Evolutionary conservation across 2,329 filamentous ascomycete species (phyloP), one percentile per base, ranked within the genome.

Genomic region (Fusarium tuaranense): DNA sequence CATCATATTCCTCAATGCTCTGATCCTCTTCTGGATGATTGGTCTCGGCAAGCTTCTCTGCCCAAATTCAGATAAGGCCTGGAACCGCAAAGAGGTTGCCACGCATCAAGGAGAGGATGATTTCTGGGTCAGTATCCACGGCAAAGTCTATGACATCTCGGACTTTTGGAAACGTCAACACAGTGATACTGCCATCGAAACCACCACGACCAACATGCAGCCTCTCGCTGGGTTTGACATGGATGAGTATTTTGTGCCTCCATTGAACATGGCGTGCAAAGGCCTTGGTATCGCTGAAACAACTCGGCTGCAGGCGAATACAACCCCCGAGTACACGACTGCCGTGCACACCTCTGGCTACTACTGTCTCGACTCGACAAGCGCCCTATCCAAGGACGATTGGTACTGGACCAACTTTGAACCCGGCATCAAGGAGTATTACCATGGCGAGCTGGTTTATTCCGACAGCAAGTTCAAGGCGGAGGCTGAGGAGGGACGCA

Each of bases 11-110:
- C 84, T 97, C 74, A 99, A 99, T 83, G 95, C 81, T 38, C 80
- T 90, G 34, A 90, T 99, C 71, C 88, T 98, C 68, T 99, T 99
- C 85, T 98, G 95, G 89, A 98, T 99, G 78, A 89, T 98, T 73
- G 90, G 85, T 46, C 97, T 99, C 77, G 95, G 96, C 38, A 91
- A 89, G 65, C 83, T 99, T 2, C 87, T 98, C 5, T 99, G 97
- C 81, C 97, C 97, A 18, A 95, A 98, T 81, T 94, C 91, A 73
- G 91, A 98, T 86, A 98, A 98, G 82, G 97, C 91, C 4, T 99
- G 95, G 95, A 91, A 91, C 63, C 81, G 85, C 6, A 88, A 87
- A 13, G 90, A 99, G 81, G 91, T 98, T 8, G 78, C 84, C 16
- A 88, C 85, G 41, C 96, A 98, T 78, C 87, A 90, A 76, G 93